phyloP scores from a whole-genome alignment of 1,284 basidiomycete genomes.

The Singerocomus inundabilis region DNA sequence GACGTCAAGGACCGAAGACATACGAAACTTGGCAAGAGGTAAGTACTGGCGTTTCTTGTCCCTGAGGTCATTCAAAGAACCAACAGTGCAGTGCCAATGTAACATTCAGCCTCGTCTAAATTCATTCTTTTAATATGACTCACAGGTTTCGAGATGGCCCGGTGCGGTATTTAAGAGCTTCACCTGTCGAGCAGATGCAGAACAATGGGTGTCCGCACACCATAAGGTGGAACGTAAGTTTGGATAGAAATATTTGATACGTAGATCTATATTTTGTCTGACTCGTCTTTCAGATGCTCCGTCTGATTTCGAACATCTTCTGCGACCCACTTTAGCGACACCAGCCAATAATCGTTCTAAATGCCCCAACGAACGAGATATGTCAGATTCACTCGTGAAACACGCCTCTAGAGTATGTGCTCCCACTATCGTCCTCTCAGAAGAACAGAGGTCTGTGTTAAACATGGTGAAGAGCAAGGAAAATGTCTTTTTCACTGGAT shows the following conservation, averaged over 20 bases:
- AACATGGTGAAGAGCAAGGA: constrained; percentile 48
- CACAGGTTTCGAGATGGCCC: constrained; percentile 49
- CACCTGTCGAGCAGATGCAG: constrained; percentile 38
- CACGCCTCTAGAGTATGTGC: neutral
- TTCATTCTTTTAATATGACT: constrained; percentile 5
- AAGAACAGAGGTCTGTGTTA: constrained; percentile 54
- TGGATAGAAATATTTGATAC: neutral
- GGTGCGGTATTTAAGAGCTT: constrained; percentile 52
- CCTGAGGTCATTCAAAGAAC: neutral
- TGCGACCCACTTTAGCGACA: neutral
- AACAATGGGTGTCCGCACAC: constrained; percentile 41
- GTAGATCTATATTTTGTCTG: neutral
- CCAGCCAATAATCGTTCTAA: neutral
- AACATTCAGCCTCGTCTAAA: constrained; percentile 1
- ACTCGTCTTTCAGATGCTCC: constrained; percentile 10
- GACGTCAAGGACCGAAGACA: constrained; percentile 51
- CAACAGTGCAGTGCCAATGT: constrained; percentile 43
- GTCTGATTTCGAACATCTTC: neutral
- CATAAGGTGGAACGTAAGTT: constrained; percentile 21
- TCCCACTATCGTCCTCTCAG: constrained; percentile 36
- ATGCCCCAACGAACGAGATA: neutral
- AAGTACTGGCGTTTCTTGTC: constrained; percentile 7
- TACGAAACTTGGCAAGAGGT: constrained; percentile 59
- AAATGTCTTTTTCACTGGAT: constrained; percentile 81
- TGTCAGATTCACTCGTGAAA: neutral